Evolutionary conservation across 1,139 yeast genomes (phyloP).

Genomic region (Sugiyamaella novakii): DNA sequence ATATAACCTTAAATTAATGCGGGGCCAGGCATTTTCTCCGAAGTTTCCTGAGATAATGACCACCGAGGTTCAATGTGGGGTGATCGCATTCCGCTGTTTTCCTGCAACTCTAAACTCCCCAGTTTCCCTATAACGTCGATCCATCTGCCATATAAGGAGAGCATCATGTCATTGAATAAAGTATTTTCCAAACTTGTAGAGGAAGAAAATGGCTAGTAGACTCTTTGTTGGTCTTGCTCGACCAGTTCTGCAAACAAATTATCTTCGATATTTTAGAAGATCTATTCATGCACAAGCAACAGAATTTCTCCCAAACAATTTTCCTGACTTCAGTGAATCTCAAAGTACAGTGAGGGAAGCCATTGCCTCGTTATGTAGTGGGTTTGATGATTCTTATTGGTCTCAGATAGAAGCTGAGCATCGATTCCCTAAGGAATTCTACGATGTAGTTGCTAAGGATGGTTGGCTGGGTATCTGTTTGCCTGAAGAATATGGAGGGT

Average conservation of each 20-base stretch:
- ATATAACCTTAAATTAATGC: no score
- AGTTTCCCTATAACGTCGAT: no score
- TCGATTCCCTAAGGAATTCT: constrained; percentile 19
- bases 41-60: no score
- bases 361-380: constrained; percentile 15
- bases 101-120: no score
- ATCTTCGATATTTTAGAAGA: no score
- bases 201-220: constrained; percentile 5
- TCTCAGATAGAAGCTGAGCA: constrained; percentile 17
- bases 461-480: constrained; percentile 23
- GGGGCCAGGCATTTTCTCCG: no score
- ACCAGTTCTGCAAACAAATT: no score
- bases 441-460: constrained; percentile 18
- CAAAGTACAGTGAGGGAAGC: constrained; percentile 18
- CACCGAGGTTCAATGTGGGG: no score
- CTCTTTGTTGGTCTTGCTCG: neutral
- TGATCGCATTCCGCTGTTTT: no score
- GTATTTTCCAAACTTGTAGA: no score
- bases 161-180: no score
- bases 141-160: no score
- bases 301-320: constrained; percentile 11
- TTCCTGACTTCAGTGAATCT: constrained; percentile 20
- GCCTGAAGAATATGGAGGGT: constrained; percentile 21
- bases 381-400: constrained; percentile 21
- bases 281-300: constrained; percentile 17